Conservation (phyloP, 257 asterid species). For the Coffea canephora region DNA sequence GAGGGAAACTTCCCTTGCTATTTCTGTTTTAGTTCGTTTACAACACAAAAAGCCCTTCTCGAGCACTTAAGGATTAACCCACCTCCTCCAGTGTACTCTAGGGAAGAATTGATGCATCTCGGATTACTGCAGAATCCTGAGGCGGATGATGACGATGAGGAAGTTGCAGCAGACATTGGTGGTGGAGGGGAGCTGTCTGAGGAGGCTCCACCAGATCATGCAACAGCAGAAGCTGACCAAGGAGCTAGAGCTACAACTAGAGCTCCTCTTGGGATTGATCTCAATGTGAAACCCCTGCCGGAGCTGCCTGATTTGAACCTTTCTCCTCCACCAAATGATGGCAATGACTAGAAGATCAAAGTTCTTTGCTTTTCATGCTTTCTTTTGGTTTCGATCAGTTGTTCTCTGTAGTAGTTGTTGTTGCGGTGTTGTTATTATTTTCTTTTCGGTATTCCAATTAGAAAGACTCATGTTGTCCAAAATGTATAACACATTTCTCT, state of each 20-base stretch:
- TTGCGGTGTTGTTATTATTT: too few species aligned
- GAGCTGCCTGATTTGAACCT: not conserved
- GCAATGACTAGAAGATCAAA: not conserved
- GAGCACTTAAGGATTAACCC: not conserved
- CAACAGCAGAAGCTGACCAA: not conserved
- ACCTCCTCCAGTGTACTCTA: slow-evolving; percentile 2
- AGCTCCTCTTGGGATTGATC: not conserved
- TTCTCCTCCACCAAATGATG: not conserved
- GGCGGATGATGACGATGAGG: not conserved
- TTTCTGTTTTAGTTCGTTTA: not conserved
- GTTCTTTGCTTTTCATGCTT: not conserved
- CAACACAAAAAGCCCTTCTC: not conserved
- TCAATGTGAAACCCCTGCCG: not conserved
- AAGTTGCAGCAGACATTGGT: not conserved
- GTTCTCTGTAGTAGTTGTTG: too few species aligned
- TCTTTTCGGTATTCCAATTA: too few species aligned
- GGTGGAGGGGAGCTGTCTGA: not conserved
- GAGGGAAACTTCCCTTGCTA: not conserved
- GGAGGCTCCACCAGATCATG: not conserved
- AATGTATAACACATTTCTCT: too few species aligned
- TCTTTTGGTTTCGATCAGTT: not conserved
- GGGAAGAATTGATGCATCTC: not conserved
- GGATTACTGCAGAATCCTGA: not conserved
- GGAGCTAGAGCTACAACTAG: not conserved
- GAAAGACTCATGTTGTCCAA: too few species aligned